phyloP scores from a whole-genome alignment of 352 stramenopile genomes.

The Peronospora belbahrii region DNA sequence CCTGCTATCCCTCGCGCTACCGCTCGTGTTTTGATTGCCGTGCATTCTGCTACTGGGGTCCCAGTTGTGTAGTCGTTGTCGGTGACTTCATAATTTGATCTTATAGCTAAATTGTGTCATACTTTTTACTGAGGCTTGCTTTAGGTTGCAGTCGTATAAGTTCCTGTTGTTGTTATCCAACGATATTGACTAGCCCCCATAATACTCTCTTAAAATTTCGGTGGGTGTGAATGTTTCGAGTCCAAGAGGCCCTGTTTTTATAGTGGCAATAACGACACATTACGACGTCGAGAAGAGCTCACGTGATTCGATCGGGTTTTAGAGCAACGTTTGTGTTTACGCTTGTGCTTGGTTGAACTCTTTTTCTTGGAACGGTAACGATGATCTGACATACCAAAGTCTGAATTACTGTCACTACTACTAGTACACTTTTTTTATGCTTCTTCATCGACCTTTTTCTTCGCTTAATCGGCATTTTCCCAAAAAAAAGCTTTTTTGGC shows the following conservation, averaged over 20 bases:
- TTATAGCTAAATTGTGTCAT: background rate
- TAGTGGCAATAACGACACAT: conserved; percentile 6
- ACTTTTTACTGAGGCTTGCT: background rate
- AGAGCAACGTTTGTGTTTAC: conserved; percentile 13
- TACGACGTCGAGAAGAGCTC: background rate
- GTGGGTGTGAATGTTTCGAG: conserved; percentile 1
- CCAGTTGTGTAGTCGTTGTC: conserved; percentile 15
- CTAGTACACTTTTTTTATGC: conserved; percentile 28
- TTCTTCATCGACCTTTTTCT: conserved; percentile 60
- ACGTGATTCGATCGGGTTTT: conserved; percentile 5
- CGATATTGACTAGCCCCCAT: background rate
- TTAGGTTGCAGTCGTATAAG: background rate
- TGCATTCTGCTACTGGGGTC: conserved; percentile 16
- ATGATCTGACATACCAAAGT: conserved; percentile 11
- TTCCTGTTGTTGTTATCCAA: background rate
- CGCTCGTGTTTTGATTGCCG: conserved; percentile 27
- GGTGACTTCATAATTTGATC: background rate
- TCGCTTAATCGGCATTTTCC: conserved; percentile 54
- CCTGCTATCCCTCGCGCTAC: conserved; percentile 25
- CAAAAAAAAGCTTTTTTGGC: conserved; percentile 34
- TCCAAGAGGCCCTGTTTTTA: background rate
- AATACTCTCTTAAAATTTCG: background rate
- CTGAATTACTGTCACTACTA: conserved; percentile 12
- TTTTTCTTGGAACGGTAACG: conserved; percentile 15
- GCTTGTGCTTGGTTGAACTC: conserved; percentile 29